Conservation (phyloP, 495 filamentous ascomycete genomes). For the Lophium mytilinum region DNA sequence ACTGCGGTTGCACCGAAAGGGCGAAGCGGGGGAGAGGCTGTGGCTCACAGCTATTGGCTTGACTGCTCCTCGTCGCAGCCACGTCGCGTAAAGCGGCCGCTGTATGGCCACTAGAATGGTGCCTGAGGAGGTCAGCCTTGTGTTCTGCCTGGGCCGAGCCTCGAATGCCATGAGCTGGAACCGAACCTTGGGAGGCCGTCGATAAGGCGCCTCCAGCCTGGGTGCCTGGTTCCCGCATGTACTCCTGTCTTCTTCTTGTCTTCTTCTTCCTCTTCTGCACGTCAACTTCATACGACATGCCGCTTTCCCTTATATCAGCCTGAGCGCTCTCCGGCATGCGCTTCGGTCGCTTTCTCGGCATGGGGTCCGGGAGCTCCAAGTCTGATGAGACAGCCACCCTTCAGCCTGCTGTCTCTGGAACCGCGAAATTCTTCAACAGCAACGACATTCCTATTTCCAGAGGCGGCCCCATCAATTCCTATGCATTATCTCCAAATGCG, state of each 20-base stretch:
- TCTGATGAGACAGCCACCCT: neutral
- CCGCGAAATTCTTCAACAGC: neutral
- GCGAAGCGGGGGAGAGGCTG: too few relatives aligned
- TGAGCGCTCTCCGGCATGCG: neutral
- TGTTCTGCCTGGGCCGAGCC: neutral
- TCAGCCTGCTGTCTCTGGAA: neutral
- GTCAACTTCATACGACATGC: too few relatives aligned
- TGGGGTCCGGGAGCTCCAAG: neutral
- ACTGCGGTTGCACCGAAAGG: too few relatives aligned
- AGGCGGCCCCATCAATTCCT: neutral
- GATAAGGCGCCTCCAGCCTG: neutral
- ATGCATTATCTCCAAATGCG: neutral
- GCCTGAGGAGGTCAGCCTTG: conserved; percentile 1
- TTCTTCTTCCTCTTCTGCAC: neutral
- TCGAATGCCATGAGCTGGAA: neutral
- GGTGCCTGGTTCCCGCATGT: neutral
- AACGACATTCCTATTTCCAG: neutral
- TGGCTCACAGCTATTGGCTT: neutral
- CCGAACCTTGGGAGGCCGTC: neutral
- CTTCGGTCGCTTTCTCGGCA: neutral
- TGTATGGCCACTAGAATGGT: neutral
- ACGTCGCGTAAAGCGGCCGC: neutral
- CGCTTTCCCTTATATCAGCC: too few relatives aligned
- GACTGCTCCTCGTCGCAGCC: neutral
- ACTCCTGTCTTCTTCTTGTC: neutral